These are phyloP conservation scores for Melampsora larici-populina DNA, from an alignment of 1,284 basidiomycete species.

Conservation along the genomic window DNA sequence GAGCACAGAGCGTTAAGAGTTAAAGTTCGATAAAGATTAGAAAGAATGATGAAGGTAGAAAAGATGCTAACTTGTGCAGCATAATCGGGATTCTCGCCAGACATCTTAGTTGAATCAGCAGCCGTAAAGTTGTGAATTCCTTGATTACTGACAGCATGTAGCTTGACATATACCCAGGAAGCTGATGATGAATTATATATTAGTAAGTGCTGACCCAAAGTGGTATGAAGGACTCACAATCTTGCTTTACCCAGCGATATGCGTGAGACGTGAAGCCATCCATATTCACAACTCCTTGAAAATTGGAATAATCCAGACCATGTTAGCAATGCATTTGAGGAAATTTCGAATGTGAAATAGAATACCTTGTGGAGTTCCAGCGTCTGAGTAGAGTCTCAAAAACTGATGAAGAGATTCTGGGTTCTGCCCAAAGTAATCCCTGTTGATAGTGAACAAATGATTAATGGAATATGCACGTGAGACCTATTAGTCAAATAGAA, in stretches of 20 bases:
- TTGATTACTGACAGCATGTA: constrained; percentile 46
- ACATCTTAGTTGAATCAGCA: constrained; percentile 61
- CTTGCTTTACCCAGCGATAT: constrained; percentile 78
- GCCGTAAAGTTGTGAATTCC: constrained; percentile 58
- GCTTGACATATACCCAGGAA: constrained; percentile 51
- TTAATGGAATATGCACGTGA: constrained; percentile 16
- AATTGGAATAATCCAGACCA: neutral
- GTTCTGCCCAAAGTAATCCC: constrained; percentile 81
- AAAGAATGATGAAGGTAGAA: neutral
- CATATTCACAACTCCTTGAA: constrained; percentile 5
- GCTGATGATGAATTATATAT: constrained; percentile 54
- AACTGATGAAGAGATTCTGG: constrained; percentile 87
- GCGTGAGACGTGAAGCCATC: constrained; percentile 92
- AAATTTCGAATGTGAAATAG: no score
- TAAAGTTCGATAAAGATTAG: neutral
- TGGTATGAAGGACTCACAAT: constrained; percentile 77
- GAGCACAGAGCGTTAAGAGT: neutral
- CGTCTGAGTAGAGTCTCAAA: constrained; percentile 81
- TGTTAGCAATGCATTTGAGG: neutral
- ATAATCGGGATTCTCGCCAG: constrained; percentile 77
- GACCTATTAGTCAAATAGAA: constrained; percentile 34
- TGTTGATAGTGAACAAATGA: constrained; percentile 55
- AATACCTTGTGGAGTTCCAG: constrained; percentile 75
- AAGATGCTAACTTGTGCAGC: constrained; percentile 51
- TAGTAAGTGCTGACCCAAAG: constrained; percentile 53